phyloP scores from a whole-genome alignment of 257 asterid species.

The Solanum megistacrolobum region DNA sequence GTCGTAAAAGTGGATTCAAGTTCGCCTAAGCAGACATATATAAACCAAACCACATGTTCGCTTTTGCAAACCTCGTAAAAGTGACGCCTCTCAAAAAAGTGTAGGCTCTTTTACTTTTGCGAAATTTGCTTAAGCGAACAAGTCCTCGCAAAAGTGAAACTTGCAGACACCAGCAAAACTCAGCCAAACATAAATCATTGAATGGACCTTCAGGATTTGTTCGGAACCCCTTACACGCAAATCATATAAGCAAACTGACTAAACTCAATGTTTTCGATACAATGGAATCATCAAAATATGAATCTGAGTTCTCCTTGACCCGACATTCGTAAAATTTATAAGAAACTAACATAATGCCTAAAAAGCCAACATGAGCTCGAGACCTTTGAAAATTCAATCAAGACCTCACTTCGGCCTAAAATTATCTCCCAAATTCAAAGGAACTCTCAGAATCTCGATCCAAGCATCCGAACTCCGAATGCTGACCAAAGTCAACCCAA shows the following conservation, averaged over 20 bases:
- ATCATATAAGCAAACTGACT: background rate
- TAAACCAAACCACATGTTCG: background rate
- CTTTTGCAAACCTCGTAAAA: background rate
- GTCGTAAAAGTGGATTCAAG: background rate
- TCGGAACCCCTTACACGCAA: background rate
- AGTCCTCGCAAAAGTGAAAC: background rate
- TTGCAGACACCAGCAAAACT: background rate
- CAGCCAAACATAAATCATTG: background rate
- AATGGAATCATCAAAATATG: background rate
- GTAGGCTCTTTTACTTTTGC: background rate
- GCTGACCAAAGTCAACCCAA: background rate
- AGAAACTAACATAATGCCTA: background rate
- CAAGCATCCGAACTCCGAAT: background rate
- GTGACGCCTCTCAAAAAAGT: background rate
- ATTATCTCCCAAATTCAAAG: background rate
- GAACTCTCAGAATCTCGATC: background rate
- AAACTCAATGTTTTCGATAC: background rate
- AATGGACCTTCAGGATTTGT: background rate
- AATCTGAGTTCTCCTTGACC: background rate
- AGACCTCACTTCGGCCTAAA: background rate
- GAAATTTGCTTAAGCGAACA: background rate
- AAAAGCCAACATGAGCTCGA: background rate
- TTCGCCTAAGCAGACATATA: background rate
- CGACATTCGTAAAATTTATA: background rate
- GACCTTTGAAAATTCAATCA: background rate